Evolutionary conservation across 768 basidiomycete genomes (phyloP).

Genomic region (Rhizopogon vulgaris): DNA sequence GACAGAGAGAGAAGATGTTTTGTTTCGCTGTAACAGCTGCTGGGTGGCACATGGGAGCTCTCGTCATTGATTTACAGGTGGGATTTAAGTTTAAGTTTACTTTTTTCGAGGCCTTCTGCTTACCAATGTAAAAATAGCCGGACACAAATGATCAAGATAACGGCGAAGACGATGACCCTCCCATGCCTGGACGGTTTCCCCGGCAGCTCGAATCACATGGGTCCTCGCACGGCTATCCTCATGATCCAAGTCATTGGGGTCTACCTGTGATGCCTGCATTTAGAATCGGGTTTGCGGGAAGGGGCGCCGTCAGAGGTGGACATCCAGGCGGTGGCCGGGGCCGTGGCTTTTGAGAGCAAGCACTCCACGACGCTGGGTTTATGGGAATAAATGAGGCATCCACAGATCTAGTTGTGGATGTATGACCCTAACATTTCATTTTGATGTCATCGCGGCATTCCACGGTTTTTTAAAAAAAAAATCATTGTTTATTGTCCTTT

Average conservation of each 20-base stretch:
- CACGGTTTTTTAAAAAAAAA: too few species aligned
- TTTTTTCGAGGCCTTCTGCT: background rate
- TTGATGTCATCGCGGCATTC: background rate
- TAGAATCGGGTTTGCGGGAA: constrained; percentile 56
- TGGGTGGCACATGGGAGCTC: constrained; percentile 90
- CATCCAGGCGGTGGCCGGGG: constrained; percentile 12
- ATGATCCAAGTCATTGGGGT: constrained; percentile 11
- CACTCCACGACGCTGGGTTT: background rate
- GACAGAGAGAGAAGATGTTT: constrained; percentile 55
- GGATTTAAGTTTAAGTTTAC: background rate
- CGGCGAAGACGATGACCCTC: constrained; percentile 22
- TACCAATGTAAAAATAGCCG: constrained; percentile 11
- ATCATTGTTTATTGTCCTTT: too few species aligned
- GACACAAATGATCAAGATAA: constrained; percentile 31
- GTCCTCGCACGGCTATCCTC: constrained; percentile 5
- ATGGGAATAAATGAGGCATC: constrained; percentile 6
- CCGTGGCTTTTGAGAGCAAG: constrained; percentile 9
- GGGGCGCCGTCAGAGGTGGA: constrained; percentile 33
- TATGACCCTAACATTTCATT: constrained; percentile 2
- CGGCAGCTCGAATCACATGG: constrained; percentile 11
- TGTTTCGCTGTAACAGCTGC: constrained; percentile 77
- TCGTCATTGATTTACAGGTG: constrained; percentile 83
- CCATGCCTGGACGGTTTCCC: constrained; percentile 31
- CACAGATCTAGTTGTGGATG: background rate
- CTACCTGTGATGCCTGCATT: constrained; percentile 25